Base-by-base conservation (phyloP, 83 land plant genomes). In the Diphasiastrum complanatum region DNA sequence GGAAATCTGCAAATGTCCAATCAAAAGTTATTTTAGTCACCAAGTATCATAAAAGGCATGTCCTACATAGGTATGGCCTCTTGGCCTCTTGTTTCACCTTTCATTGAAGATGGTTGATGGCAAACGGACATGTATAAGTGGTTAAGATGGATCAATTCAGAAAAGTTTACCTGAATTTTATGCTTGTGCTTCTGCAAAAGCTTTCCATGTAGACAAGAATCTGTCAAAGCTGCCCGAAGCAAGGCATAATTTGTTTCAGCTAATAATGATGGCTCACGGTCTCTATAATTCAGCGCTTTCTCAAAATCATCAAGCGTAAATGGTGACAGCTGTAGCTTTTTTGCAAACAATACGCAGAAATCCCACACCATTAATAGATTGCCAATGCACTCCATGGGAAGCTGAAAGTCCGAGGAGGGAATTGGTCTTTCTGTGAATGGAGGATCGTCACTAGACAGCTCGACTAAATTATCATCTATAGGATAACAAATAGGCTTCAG, bases 341-440 rank as follows among this genome's bases (percentile, higher is more conserved):
- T 82, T 25, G 81, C 55, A 65, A 84, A 92, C 32, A 84, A 85
- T 26, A 73, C 60, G 63, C 87, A 87, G 40, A 92, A 92, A 55
- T 88, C 85, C 97, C 97, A 92, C 24, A 83, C 78, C 97, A 83
- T 85, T 55, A 92, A 57, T 40, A 92, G 75, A 45, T 80, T 61
- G 43, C 96, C 98, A 25, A 85, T 76, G 73, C 82, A 88, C 19
- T 83, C 81, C 82, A 83, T 72, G 40, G 96, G 96, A 43, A 81
- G 78, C 47, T 28, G 50, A 73, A 92, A 92, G 45, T 85, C 85
- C 28, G 75, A 72, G 22, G 80, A 76, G 25, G 85, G 83, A 22
- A 66, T 55, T 36, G 98, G 98, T 10, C 88, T 78, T 3, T 79
- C 79, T 8, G 74, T 40, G 26, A 88, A 77, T 37, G 62, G 65